A percentile compares a stretch with the other conserved stretches of the same genome.
phyloP scores from a whole-genome alignment of 176 grass and related monocot genomes.

The Metroxylon sagu region DNA sequence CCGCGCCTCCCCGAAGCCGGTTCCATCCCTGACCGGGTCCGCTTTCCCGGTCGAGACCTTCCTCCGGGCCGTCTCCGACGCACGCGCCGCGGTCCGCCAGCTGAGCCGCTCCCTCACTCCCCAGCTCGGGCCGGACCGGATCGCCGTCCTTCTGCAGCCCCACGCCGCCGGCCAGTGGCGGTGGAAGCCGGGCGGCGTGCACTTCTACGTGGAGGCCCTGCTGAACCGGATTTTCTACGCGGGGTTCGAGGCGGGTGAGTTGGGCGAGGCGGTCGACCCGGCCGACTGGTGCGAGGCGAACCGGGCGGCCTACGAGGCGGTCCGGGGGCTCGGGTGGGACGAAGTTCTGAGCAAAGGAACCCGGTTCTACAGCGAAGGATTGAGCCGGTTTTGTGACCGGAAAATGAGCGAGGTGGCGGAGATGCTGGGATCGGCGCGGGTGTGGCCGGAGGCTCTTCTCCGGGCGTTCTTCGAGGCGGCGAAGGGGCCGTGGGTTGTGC shows the following conservation, averaged over 20 bases:
- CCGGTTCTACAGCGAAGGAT: conserved; percentile 70
- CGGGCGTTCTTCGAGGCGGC: conserved; percentile 78
- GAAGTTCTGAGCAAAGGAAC: conserved; percentile 76
- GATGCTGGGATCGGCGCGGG: conserved; percentile 55
- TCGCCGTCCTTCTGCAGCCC: conserved; percentile 1
- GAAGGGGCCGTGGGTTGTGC: conserved; percentile 76
- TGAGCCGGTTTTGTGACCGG: conserved; percentile 87
- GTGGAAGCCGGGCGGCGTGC: conserved; percentile 13
- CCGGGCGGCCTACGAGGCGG: conserved; percentile 43
- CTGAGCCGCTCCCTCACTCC: conserved; percentile 65
- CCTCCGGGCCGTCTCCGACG: conserved; percentile 43
- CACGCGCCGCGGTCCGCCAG: conserved; percentile 56
- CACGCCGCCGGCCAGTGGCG: neutral
- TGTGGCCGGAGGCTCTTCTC: conserved; percentile 80
- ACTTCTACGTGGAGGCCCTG: conserved; percentile 58
- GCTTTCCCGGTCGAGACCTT: conserved; percentile 38
- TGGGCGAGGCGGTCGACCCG: conserved; percentile 52
- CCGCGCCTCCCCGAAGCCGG: neutral
- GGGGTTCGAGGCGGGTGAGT: conserved; percentile 62
- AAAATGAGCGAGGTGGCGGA: conserved; percentile 95
- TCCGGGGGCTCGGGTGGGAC: conserved; percentile 58
- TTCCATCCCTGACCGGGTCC: neutral
- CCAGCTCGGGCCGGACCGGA: conserved; percentile 34
- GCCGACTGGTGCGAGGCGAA: conserved; percentile 54
- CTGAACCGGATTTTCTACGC: conserved; percentile 67